Percentiles rank a stretch among this genome's conserved stretches.
Evolutionary conservation across 164 flowering plant species (phyloP).

Genomic region (Dillenia turbinata): DNA sequence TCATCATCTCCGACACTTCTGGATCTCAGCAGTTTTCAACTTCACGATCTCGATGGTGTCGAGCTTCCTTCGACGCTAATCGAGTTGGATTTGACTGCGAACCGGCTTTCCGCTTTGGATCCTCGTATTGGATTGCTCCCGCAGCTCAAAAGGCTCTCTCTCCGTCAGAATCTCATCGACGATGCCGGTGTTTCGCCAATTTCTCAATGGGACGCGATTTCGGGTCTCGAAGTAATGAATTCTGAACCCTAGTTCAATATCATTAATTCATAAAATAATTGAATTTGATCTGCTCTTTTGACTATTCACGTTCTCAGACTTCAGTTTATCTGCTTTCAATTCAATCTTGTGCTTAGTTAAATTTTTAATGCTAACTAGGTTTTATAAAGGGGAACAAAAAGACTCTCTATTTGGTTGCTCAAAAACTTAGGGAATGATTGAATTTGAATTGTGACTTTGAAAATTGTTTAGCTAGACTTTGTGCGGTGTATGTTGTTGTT

Average conservation of each 20-base stretch:
- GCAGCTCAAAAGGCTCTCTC: slow-evolving; percentile 76
- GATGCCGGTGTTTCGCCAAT: slow-evolving; percentile 63
- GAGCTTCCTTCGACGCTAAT: slow-evolving; percentile 58
- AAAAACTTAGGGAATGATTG: too few species aligned
- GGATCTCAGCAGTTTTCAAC: slow-evolving; percentile 87
- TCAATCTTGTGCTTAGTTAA: too few species aligned
- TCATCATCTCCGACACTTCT: slow-evolving; percentile 32
- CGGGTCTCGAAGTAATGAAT: slow-evolving; percentile 60
- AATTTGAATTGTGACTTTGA: too few species aligned
- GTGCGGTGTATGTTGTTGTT: too few species aligned
- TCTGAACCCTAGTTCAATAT: not conserved
- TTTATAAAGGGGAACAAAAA: too few species aligned
- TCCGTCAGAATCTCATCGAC: slow-evolving; percentile 79
- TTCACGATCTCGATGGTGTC: slow-evolving; percentile 72
- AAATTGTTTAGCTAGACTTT: too few species aligned
- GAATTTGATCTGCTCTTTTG: too few species aligned
- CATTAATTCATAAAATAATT: too few species aligned
- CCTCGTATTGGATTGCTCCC: slow-evolving; percentile 64
- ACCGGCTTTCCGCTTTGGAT: slow-evolving; percentile 68
- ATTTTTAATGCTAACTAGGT: too few species aligned
- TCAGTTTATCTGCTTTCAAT: too few species aligned
- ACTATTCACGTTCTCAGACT: too few species aligned
- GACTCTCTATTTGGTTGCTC: too few species aligned
- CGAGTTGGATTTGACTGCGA: slow-evolving; percentile 84
- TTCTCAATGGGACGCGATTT: slow-evolving; percentile 53